phyloP scores from a whole-genome alignment of 1,284 basidiomycete species.

The Kwoniella shivajii region DNA sequence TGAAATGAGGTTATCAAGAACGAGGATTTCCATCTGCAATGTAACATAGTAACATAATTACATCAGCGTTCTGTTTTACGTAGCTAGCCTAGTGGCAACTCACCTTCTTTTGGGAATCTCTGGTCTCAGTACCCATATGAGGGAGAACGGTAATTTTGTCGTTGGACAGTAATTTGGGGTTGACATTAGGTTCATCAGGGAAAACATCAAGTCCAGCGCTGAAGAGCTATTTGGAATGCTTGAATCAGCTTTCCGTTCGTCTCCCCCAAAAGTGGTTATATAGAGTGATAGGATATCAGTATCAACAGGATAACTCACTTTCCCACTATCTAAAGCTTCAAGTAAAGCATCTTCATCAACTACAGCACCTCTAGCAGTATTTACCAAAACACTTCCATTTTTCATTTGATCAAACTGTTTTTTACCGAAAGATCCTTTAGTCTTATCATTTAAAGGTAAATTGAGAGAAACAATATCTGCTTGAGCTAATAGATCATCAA shows the following conservation, averaged over 20 bases:
- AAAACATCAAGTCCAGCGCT: conserved; percentile 87
- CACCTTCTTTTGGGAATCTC: conserved; percentile 79
- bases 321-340: conserved; percentile 75
- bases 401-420: conserved; percentile 78
- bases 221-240: conserved; percentile 44
- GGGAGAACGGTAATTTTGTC: conserved; percentile 81
- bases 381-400: conserved; percentile 77
- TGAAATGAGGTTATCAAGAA: conserved; percentile 49
- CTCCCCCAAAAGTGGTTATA: too few species aligned
- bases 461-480: conserved; percentile 72
- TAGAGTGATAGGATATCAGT: too few species aligned
- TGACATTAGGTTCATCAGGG: conserved; percentile 82
- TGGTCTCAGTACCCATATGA: conserved; percentile 86
- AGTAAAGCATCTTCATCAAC: conserved; percentile 85
- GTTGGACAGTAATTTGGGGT: conserved; percentile 75
- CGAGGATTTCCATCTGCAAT: conserved; percentile 47
- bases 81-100: conserved; percentile 5
- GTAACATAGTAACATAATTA: not conserved
- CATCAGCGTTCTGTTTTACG: not conserved
- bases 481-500: conserved; percentile 71
- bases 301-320: conserved; percentile 26
- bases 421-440: conserved; percentile 73
- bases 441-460: conserved; percentile 64
- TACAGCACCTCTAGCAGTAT: conserved; percentile 87
- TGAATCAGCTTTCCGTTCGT: too few species aligned